Percentiles rank a stretch among this genome's conserved stretches.
Conservation (phyloP, 1,139 yeast species). For the Candida freyschussii region DNA sequence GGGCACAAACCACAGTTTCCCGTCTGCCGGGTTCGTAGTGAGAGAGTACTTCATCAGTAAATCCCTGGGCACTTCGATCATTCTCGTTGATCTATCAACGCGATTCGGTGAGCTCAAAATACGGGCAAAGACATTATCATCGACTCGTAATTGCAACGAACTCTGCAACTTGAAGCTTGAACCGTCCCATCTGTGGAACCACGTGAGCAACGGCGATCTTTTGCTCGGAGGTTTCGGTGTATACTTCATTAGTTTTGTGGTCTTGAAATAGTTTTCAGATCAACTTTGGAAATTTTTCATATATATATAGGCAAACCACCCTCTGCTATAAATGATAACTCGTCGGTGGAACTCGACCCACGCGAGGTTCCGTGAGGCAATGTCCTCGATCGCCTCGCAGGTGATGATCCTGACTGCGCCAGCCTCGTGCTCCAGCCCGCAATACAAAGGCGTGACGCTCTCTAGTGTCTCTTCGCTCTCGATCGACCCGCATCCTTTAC, state of each 20-base stretch:
- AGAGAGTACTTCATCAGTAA: conserved; percentile 14
- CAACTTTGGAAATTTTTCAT: not conserved
- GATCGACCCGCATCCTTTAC: conserved; percentile 63
- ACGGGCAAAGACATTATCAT: conserved; percentile 14
- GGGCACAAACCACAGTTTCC: conserved; percentile 18
- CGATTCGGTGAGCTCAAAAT: conserved; percentile 16
- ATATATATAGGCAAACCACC: not conserved
- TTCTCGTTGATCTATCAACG: conserved; percentile 11
- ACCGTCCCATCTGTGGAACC: conserved; percentile 9
- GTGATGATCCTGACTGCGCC: conserved; percentile 39
- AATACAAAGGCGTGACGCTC: conserved; percentile 62
- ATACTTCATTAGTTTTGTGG: conserved; percentile 7
- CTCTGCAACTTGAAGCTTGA: too few species aligned
- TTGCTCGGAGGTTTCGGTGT: conserved; percentile 8
- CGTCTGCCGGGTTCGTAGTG: conserved; percentile 6
- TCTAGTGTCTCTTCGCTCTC: conserved; percentile 80
- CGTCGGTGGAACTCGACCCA: conserved; percentile 10
- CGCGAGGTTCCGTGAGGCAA: conserved; percentile 30
- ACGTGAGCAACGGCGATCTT: conserved; percentile 11
- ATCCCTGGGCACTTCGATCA: conserved; percentile 14
- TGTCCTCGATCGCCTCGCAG: conserved; percentile 36
- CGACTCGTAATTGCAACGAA: too few species aligned
- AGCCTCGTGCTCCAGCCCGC: conserved; percentile 17
- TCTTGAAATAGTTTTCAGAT: not conserved
- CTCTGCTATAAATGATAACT: not conserved